Base-by-base conservation (phyloP, 768 basidiomycete genomes). In the Zangia roseola region DNA sequence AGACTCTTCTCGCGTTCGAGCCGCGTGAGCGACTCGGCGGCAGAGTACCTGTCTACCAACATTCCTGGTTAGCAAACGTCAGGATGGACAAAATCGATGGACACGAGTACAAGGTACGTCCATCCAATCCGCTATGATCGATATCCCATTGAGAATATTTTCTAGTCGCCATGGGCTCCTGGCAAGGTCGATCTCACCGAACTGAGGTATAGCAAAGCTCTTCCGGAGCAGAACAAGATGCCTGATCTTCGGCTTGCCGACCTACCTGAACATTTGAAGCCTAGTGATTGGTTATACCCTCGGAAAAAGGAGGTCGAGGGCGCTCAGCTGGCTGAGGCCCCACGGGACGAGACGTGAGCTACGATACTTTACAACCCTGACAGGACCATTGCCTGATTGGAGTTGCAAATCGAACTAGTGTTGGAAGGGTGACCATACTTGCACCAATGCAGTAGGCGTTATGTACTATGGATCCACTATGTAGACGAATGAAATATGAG, bases 11-110 rank as follows among this genome's bases (percentile, higher is more conserved):
- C 41, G 63, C 60, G 0, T 52, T 67, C 3, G 60, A 76, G 31
- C 59, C 74, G 0, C 43, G 57, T 12, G 26, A 70, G 35, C 72
- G 82, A 23, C 57, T 80, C 8, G 80, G 77, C 19, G 58, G 61
- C 5, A 54, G 59, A 0, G 69, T 63, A 26, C 59, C 63, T 20
- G 69, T 81, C 8, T 60, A 60, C 35, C 46, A 55, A 6, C 78
- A 82, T 47, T 63, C 70, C 2, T 84, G 77, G 77, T 55, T 83
- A 36, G 50, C 54, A 5, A 60, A 65, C 19, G 63, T 83, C 12
- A 69, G 77, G 46, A 82, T 80, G 81, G 59, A 59, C 17, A 72
- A 71, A 56, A 71, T 82, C 65, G 54, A 68, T 10, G 57, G 60
- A 1, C 70, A 75, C 34, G 60, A 67, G 28, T 79, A 80, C 44